phyloP scores from a whole-genome alignment of 805 yeast genomes.

The Metschnikowia borealis region DNA sequence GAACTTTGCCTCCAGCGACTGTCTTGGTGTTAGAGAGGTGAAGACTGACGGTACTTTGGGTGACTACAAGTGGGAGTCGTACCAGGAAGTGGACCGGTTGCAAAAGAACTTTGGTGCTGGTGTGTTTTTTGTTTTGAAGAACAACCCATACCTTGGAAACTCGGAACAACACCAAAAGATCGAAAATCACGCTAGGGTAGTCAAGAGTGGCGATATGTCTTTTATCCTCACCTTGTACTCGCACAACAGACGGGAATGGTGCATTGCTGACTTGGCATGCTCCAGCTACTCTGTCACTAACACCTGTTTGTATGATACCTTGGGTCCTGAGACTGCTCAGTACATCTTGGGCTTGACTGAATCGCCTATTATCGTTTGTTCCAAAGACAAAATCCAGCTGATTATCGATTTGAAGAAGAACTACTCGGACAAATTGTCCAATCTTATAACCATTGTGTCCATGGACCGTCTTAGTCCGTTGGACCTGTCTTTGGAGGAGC shows the following conservation, averaged over 20 bases:
- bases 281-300: constrained; percentile 30
- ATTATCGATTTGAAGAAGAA: constrained; percentile 43
- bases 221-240: constrained; percentile 33
- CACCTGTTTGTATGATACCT: constrained; percentile 40
- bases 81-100: constrained; percentile 5
- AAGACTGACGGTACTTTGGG: constrained; percentile 11
- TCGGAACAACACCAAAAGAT: constrained; percentile 25
- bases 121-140: constrained; percentile 16
- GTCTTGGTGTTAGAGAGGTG: constrained; percentile 10
- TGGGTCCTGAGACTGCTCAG: constrained; percentile 33
- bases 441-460: constrained; percentile 51
- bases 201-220: constrained; percentile 20
- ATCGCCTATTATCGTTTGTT: constrained; percentile 25
- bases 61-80: constrained; percentile 12
- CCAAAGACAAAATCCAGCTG: constrained; percentile 48
- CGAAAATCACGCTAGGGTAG: constrained; percentile 11
- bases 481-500: constrained; percentile 12
- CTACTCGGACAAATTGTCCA: constrained; percentile 27
- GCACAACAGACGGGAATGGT: constrained; percentile 37
- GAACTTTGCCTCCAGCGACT: constrained; percentile 4
- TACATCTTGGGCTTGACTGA: constrained; percentile 32
- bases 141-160: constrained; percentile 30
- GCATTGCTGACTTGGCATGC: constrained; percentile 34
- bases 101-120: constrained; percentile 15
- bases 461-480: constrained; percentile 37